Base-by-base conservation (phyloP, 2,329 filamentous ascomycete genomes). In the Colletotrichum siamense region DNA sequence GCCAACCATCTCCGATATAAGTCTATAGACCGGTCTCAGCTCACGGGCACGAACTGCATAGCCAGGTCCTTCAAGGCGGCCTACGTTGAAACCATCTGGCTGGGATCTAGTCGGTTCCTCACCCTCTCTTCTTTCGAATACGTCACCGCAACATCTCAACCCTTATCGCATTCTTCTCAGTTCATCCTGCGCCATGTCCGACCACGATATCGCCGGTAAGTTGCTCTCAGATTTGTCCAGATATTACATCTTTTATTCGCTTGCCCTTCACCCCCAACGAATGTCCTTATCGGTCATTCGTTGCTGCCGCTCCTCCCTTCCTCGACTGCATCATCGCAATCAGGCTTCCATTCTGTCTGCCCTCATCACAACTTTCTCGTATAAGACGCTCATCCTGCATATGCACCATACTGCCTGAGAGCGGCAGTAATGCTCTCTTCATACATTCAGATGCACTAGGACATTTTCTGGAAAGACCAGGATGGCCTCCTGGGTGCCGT, bases 201-300 rank as follows among this genome's bases (percentile, higher is more conserved):
- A 93, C 81, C 90, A 92, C 83, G 92, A 93, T 83, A 92, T 93
- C 86, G 89, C 88, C 85, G 89, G 92, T 92, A 82, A 85, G 91
- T 86, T 34, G 7, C n/a, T n/a, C 39, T n/a, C n/a, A 24, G 65
- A 49, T 52, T 36, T 26, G 6, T 39, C 7, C 12, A 8, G 0
- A 5, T 52, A 0, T 1, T 22, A 32, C 15, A 10, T 34, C 9
- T 16, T n/a, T 15, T 0, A 5, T n/a, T n/a, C 9, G 16, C 62
- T n/a, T n/a, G 8, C 28, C 59, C 18, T n/a, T 34, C 59, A 28
- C 55, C 28, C 10, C 28, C 13, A 3, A 18, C 9, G 15, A 4
- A 3, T 18, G 18, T 22, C n/a, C n/a, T 39, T 59, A 28, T 36
- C 55, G 39, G 39, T 6, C 55, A 36, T 24, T 30, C 16, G 4